Evolutionary conservation across 2,329 filamentous ascomycete genomes (phyloP), one percentile per base, ranked within the genome.

Genomic region (Ascochyta rabiei): DNA sequence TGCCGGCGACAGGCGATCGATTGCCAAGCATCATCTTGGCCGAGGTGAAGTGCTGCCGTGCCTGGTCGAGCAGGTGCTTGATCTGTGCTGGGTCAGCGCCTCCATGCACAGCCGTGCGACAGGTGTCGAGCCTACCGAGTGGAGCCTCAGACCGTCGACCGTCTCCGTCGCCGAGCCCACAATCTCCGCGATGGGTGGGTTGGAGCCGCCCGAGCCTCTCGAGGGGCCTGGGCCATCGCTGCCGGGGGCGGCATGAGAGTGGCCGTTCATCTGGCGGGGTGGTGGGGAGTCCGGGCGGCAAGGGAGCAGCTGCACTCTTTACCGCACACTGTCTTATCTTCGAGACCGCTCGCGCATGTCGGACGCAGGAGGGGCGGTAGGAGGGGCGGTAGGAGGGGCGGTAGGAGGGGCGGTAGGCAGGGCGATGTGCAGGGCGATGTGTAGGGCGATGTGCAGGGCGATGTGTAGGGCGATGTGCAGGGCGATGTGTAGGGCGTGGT

Each of bases 1-100:
- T 93, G 86, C 75, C 69, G 13, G 95, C 91, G 4, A 87, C 85
- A 79, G 75, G 57, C 84, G 83, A 30, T 33, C 73, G 70, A 30
- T 52, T 63, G 41, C 55, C 51, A 24, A 73, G 61, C 54, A 86
- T 65, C 52, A 82, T 79, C 47, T 86, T 83, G 33, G 90, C 88
- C 40, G 72, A 72, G 34, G 66, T 71, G 54, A 81, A 72, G 48
- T 76, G 75, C 10, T 63, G 62, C 30, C 76, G 74, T 34, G 80
- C 80, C 8, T 64, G 58, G 6, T 73, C 69, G 19, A 82, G 64
- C 16, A 82, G 68, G 35, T 70, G 67, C 28, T 65, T 68, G 53
- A 79, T 74, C 76, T 79, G 35, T 5, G 33, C n/a, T 13, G 15
- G 15, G 57, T 71, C 56, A 70, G 66, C 57, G 41, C 26, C 38